These are phyloP conservation scores for Mollisiaceae sp. DNA, from an alignment of 2,329 filamentous ascomycete species.

Conservation along the genomic window DNA sequence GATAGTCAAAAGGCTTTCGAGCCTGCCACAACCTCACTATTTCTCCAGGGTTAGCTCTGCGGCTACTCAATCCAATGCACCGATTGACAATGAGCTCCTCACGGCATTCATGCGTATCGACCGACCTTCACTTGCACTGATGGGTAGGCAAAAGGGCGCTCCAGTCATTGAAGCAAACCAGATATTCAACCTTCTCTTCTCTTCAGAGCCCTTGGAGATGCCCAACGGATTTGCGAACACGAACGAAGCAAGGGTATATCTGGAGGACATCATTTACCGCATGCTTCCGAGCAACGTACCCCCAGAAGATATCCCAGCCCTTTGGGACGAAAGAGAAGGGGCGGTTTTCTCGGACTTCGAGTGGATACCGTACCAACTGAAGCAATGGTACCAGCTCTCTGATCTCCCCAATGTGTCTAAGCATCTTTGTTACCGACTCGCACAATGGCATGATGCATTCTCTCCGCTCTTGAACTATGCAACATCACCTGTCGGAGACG, in stretches of 20 bases:
- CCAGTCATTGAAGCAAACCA: slow-evolving; percentile 19
- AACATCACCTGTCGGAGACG: slow-evolving; percentile 26
- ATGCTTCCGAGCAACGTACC: slow-evolving; percentile 9
- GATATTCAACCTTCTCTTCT: slow-evolving; percentile 22
- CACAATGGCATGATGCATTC: slow-evolving; percentile 36
- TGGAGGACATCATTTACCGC: slow-evolving; percentile 27
- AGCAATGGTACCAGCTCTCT: slow-evolving; percentile 24
- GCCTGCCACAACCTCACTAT: slow-evolving; percentile 15
- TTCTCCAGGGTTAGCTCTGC: slow-evolving; percentile 16
- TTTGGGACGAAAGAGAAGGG: slow-evolving; percentile 7
- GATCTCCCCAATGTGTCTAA: slow-evolving; percentile 17
- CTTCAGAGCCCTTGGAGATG: slow-evolving; percentile 17
- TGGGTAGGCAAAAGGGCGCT: slow-evolving; percentile 21
- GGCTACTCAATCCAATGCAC: slow-evolving; percentile 9
- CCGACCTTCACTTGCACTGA: slow-evolving; percentile 25
- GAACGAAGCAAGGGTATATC: slow-evolving; percentile 23
- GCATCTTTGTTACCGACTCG: slow-evolving; percentile 23
- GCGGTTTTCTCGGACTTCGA: slow-evolving; percentile 10
- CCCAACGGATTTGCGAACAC: slow-evolving; percentile 21
- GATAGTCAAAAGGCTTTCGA: slow-evolving; percentile 27
- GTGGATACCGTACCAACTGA: slow-evolving; percentile 10
- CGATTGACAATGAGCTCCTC: slow-evolving; percentile 33
- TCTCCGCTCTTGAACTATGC: slow-evolving; percentile 30
- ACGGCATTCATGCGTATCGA: slow-evolving; percentile 36
- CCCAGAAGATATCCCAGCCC: slow-evolving; percentile 5